These are phyloP conservation scores for Daphne laureola DNA, from an alignment of 441 rosid genomes.

Conservation along the genomic window DNA sequence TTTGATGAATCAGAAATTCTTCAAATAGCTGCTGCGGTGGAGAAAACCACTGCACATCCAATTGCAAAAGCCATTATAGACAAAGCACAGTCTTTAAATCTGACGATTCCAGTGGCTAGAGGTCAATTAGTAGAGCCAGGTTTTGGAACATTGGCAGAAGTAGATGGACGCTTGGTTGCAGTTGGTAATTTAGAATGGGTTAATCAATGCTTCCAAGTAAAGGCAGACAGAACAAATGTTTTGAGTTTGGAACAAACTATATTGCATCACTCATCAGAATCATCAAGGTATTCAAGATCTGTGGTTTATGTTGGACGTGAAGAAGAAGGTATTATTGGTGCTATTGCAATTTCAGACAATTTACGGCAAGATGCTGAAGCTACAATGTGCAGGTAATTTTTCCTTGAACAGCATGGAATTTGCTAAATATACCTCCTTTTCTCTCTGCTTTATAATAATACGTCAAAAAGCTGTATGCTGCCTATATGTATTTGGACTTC, in stretches of 20 bases:
- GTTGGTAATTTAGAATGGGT: conserved; percentile 90
- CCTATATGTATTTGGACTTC: background rate
- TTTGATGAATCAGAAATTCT: conserved; percentile 65
- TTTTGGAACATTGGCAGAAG: conserved; percentile 88
- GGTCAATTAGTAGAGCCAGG: conserved; percentile 92
- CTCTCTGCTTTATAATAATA: background rate
- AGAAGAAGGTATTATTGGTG: conserved; percentile 88
- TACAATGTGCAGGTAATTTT: conserved; percentile 58
- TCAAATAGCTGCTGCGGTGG: conserved; percentile 84
- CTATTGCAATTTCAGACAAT: conserved; percentile 70
- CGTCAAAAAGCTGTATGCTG: conserved; percentile 1
- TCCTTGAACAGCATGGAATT: conserved; percentile 3
- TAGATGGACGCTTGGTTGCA: conserved; percentile 77
- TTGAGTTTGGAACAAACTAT: conserved; percentile 39
- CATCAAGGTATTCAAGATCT: conserved; percentile 66
- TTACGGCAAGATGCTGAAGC: conserved; percentile 73
- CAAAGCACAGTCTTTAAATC: conserved; percentile 52
- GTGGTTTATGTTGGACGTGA: conserved; percentile 81
- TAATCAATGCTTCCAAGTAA: conserved; percentile 51
- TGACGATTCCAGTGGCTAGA: conserved; percentile 62
- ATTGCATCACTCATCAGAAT: conserved; percentile 30
- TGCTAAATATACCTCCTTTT: background rate
- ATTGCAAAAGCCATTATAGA: conserved; percentile 78
- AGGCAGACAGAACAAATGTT: conserved; percentile 32
- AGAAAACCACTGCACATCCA: conserved; percentile 84